Evolutionary conservation across 805 yeast genomes (phyloP).

Genomic region (Yarrowia sp.): DNA sequence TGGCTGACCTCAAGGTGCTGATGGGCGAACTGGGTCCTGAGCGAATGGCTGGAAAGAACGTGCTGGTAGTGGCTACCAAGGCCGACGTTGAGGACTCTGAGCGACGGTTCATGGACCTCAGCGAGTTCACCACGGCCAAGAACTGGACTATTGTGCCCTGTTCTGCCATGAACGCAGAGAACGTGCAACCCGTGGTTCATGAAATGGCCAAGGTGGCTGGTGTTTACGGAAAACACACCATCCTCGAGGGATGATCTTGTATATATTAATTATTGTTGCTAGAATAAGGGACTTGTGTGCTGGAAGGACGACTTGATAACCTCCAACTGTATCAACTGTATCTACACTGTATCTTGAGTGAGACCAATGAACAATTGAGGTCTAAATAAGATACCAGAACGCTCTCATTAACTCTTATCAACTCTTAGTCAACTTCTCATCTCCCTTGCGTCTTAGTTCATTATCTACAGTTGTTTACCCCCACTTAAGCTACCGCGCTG

Average conservation of each 20-base stretch:
- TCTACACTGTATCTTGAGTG: no score
- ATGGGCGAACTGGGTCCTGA: constrained; percentile 73
- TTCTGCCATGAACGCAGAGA: constrained; percentile 77
- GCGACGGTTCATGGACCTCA: constrained; percentile 57
- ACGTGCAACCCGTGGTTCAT: constrained; percentile 70
- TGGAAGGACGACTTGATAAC: no score
- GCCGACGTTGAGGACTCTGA: constrained; percentile 75
- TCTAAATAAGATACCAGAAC: no score
- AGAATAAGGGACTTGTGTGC: no score
- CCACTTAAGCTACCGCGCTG: no score
- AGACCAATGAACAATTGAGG: no score
- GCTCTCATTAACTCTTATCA: no score
- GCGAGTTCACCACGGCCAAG: constrained; percentile 53
- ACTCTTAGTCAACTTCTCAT: no score
- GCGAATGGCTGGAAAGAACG: constrained; percentile 64
- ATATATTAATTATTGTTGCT: constrained; percentile 8
- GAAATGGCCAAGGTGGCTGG: constrained; percentile 62
- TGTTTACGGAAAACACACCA: constrained; percentile 14
- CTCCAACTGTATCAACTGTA: no score
- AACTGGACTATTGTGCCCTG: constrained; percentile 82
- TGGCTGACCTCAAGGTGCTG: constrained; percentile 66
- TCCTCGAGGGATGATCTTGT: constrained; percentile 27
- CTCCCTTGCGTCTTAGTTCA: no score
- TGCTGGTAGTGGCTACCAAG: constrained; percentile 88
- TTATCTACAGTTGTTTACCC: no score